Base-by-base conservation (phyloP, 345 rosid genomes). In the Camelina laxa region DNA sequence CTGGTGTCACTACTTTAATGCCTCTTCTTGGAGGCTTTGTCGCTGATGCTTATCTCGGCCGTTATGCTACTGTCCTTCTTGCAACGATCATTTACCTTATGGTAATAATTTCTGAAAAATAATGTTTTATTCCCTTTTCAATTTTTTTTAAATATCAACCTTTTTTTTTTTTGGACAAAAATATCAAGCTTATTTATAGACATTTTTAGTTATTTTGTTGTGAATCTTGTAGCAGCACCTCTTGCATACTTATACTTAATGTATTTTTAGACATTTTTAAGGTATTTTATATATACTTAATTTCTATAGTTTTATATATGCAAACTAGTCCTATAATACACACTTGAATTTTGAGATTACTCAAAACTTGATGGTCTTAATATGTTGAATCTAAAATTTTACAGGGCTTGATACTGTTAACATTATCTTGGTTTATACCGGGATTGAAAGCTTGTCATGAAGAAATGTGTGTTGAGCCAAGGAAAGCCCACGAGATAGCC, bases 41-140 rank as follows among this genome's bases (percentile, higher is more conserved):
- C 10, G 99, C 99, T n/a, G 99, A 92, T 74, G 91, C 97, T 66
- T 90, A 83, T 82, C 67, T 87, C 59, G 99, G 99, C 51, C 89
- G 97, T 39, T 95, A 79, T 81, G 62, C 65, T 2, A 87, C 97
- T 1, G 97, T 92, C 62, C 76, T 95, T 1, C 59, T 70, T 53
- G 87, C 99, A 4, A 69, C 90, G 36, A 6, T 82, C 39, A 9
- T 87, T 61, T 92, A 95, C 72, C 87, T 92, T 65, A 22, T 85
- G 89, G 98, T 90, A 83, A 72, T 48, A 33, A 12, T 33, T 3
- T 66, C 58, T 9, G 9, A 31, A 31, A 14, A 22, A n/a, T n/a
- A n/a, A n/a, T n/a, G n/a, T n/a, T n/a, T n/a, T n/a, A n/a, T n/a
- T n/a, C n/a, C n/a, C n/a, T n/a, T n/a, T n/a, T n/a, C n/a, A n/a